A percentile compares a stretch with the other conserved stretches of the same genome.
phyloP scores from a whole-genome alignment of 2,329 filamentous ascomycete species.

The Didymosphaeria variabile region DNA sequence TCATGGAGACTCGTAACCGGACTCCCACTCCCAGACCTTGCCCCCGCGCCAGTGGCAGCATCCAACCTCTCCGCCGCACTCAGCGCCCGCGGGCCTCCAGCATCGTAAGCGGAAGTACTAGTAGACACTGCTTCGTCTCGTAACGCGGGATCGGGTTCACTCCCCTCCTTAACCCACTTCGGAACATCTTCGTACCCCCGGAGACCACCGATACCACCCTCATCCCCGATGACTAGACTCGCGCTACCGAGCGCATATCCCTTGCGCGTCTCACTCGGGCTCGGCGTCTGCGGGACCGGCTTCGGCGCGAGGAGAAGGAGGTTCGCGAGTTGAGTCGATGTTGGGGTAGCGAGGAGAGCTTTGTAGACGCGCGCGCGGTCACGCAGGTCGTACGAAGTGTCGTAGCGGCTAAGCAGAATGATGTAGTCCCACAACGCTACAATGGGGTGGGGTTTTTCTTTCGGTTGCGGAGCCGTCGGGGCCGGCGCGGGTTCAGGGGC shows the following conservation, averaged over 20 bases:
- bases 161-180: constrained; percentile 81
- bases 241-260: constrained; percentile 83
- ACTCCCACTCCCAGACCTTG: constrained; percentile 41
- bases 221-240: constrained; percentile 82
- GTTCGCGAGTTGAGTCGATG: constrained; percentile 81
- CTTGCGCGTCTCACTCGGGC: constrained; percentile 83
- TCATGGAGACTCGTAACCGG: constrained; percentile 51
- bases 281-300: constrained; percentile 88
- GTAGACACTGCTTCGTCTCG: constrained; percentile 62
- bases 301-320: constrained; percentile 93
- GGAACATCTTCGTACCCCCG: constrained; percentile 84
- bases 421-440: constrained; percentile 84
- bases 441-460: constrained; percentile 70
- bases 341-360: constrained; percentile 78
- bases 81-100: constrained; percentile 46
- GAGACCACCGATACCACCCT: constrained; percentile 72
- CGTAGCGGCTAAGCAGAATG: constrained; percentile 86
- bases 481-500: constrained; percentile 28
- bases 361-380: constrained; percentile 91
- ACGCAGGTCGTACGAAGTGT: constrained; percentile 92
- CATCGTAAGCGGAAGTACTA: constrained; percentile 42
- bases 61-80: constrained; percentile 73
- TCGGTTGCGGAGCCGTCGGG: constrained; percentile 26
- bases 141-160: constrained; percentile 79
- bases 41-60: constrained; percentile 57